These are phyloP conservation scores for Magnolia officinalis DNA, from an alignment of 164 flowering plant genomes.

Conservation along the genomic window DNA sequence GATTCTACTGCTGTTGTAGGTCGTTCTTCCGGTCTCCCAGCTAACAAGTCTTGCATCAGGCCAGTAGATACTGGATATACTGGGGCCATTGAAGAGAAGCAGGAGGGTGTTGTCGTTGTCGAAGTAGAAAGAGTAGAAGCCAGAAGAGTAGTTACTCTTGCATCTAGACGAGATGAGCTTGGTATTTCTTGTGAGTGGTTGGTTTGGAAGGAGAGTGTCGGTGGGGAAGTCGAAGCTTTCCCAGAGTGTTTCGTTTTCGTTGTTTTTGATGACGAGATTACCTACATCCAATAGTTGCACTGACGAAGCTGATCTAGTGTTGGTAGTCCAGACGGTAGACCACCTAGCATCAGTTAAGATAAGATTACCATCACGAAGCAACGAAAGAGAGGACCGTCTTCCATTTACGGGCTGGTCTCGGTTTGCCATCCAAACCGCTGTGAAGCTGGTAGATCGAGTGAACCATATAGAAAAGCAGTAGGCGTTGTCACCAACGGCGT, in stretches of 20 bases:
- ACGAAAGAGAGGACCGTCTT: neutral
- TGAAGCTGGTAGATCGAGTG: constrained; percentile 2
- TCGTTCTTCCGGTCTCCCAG: constrained; percentile 4
- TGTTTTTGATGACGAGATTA: constrained; percentile 27
- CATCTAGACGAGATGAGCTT: constrained; percentile 27
- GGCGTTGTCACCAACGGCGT: constrained; percentile 15
- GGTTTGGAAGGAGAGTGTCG: constrained; percentile 44
- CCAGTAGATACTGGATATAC: constrained; percentile 29
- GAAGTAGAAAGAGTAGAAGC: constrained; percentile 30
- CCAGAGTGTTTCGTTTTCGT: constrained; percentile 9
- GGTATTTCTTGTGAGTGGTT: constrained; percentile 16
- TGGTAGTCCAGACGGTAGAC: constrained; percentile 13
- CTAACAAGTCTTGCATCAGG: constrained; percentile 12
- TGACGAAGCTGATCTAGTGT: neutral
- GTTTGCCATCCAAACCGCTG: constrained; percentile 20
- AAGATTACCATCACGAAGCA: constrained; percentile 11
- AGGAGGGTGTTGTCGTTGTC: constrained; percentile 35
- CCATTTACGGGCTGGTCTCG: constrained; percentile 27
- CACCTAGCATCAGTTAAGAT: constrained; percentile 10
- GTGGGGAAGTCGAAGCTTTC: constrained; percentile 39
- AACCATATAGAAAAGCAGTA: constrained; percentile 23
- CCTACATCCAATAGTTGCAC: constrained; percentile 19
- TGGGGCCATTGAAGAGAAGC: constrained; percentile 19
- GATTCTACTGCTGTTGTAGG: constrained; percentile 15
- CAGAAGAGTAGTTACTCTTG: constrained; percentile 26